Conservation (phyloP, 352 stramenopile species). For the Plasmopara viticola region DNA sequence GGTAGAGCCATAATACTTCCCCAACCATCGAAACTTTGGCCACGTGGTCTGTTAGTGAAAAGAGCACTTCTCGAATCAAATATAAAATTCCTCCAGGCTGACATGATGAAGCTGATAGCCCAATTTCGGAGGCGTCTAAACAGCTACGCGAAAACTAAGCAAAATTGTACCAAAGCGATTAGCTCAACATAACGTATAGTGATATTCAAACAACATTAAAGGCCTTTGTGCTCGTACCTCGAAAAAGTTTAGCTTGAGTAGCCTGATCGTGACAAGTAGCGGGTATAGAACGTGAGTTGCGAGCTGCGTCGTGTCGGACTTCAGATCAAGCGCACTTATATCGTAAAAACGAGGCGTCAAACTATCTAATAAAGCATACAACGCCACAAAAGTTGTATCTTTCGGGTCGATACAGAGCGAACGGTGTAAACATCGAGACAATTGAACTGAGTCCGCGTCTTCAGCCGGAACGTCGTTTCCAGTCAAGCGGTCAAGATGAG, state of each 20-base stretch:
- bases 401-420: constrained; percentile 79
- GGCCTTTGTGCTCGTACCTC: constrained; percentile 38
- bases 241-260: constrained; percentile 86
- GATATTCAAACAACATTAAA: too few relatives aligned
- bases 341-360: constrained; percentile 28
- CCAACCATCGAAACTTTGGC: constrained; percentile 19
- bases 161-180: constrained; percentile 1
- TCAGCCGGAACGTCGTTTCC: constrained; percentile 69
- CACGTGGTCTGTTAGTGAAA: constrained; percentile 56
- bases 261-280: constrained; percentile 55
- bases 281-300: constrained; percentile 62
- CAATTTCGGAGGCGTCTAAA: constrained; percentile 51
- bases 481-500: constrained; percentile 72
- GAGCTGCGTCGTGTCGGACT: constrained; percentile 8
- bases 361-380: constrained; percentile 47
- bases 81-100: constrained; percentile 39
- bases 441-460: constrained; percentile 69
- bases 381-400: constrained; percentile 56
- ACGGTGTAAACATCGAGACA: constrained; percentile 69
- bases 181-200: background rate
- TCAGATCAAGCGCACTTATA: constrained; percentile 6
- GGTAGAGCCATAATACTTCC: constrained; percentile 62
- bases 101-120: constrained; percentile 29
- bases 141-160: constrained; percentile 66
- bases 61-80: constrained; percentile 60